These are phyloP conservation scores for Amaranthus tricolor DNA, from an alignment of 179 eudicot genomes.

Conservation along the genomic window DNA sequence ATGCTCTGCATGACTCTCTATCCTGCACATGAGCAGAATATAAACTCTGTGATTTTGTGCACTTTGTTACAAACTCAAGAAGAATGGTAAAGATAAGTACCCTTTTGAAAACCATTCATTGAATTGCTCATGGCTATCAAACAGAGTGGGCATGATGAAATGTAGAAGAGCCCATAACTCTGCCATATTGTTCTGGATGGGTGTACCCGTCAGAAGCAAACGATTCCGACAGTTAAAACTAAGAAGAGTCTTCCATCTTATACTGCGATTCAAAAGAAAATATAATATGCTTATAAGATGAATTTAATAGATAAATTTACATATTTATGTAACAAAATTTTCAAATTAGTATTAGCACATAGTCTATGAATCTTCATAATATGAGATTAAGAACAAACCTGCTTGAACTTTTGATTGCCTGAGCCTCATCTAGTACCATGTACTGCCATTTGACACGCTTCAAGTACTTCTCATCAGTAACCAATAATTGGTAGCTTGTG, in stretches of 20 bases:
- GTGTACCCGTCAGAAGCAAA: constrained; percentile 90
- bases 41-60: neutral
- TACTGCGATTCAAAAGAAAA: constrained; percentile 53
- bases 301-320: neutral
- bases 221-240: constrained; percentile 96
- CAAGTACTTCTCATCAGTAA: constrained; percentile 90
- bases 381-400: constrained; percentile 45
- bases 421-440: constrained; percentile 99
- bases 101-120: constrained; percentile 99
- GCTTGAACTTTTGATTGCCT: constrained; percentile 90
- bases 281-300: neutral
- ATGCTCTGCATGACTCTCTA: constrained; percentile 98
- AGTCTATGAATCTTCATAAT: neutral
- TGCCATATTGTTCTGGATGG: constrained; percentile 95
- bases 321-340: neutral
- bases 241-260: constrained; percentile 98
- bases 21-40: constrained; percentile 46
- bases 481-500: constrained; percentile 93
- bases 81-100: constrained; percentile 39
- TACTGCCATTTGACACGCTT: constrained; percentile 98
- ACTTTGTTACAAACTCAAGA: constrained; percentile 7
- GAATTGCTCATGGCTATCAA: constrained; percentile 93
- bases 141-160: constrained; percentile 92
- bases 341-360: neutral
- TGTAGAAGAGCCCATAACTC: constrained; percentile 93